These are phyloP conservation scores for Solanum chacoense DNA, from an alignment of 305 asterid genomes.

Conservation along the genomic window DNA sequence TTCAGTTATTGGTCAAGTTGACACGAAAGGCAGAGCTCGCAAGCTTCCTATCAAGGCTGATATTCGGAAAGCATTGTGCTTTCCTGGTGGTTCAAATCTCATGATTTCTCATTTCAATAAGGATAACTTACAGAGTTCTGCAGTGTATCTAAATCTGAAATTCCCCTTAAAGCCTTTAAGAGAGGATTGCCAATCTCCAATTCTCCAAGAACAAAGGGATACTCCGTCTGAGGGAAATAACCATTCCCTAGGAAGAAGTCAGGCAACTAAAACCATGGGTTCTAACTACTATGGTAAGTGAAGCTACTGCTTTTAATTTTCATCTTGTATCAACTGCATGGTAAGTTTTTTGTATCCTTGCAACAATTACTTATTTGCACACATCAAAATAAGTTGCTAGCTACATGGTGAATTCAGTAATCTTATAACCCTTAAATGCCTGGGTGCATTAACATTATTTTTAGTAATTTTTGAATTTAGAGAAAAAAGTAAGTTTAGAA, in stretches of 20 bases:
- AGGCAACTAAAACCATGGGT: slow-evolving; percentile 11
- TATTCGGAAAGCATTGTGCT: slow-evolving; percentile 72
- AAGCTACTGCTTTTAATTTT: not conserved
- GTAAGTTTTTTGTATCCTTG: not conserved
- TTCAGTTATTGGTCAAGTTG: slow-evolving; percentile 66
- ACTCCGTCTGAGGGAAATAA: slow-evolving; percentile 11
- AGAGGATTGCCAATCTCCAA: slow-evolving; percentile 7
- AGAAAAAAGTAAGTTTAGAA: not conserved
- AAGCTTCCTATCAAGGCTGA: slow-evolving; percentile 71
- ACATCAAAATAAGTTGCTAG: not conserved
- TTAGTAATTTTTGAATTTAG: not conserved
- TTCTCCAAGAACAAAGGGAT: slow-evolving; percentile 18
- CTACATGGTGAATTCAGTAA: not conserved
- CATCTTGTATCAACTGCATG: not conserved
- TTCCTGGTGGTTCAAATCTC: slow-evolving; percentile 83
- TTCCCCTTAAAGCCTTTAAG: slow-evolving; percentile 22
- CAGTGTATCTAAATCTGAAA: slow-evolving; percentile 19
- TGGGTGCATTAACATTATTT: not conserved
- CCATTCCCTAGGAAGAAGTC: slow-evolving; percentile 22
- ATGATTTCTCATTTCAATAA: slow-evolving; percentile 55
- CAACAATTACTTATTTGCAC: not conserved
- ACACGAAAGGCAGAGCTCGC: slow-evolving; percentile 57
- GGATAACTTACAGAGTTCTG: slow-evolving; percentile 19
- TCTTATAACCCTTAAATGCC: not conserved
- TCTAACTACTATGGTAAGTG: slow-evolving; percentile 21